Percentiles rank a stretch among this genome's conserved stretches.
phyloP scores from a whole-genome alignment of 2,329 filamentous ascomycete genomes.

The Sporothrix humicola region DNA sequence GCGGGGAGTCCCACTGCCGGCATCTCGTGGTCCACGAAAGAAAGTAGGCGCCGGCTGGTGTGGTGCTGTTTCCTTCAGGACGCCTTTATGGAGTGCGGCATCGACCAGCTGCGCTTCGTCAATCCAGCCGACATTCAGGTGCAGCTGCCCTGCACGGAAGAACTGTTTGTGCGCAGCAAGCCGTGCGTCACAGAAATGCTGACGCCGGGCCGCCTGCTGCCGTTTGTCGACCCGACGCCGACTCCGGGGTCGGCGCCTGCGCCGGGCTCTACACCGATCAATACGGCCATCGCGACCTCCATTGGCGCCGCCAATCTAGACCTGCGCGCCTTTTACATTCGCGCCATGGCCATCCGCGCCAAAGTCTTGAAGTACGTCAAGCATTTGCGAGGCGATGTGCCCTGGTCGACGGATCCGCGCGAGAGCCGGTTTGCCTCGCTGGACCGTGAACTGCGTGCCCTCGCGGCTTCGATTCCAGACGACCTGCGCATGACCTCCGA shows the following conservation, averaged over 20 bases:
- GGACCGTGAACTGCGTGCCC: constrained; percentile 27
- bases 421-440: constrained; percentile 25
- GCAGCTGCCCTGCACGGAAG: constrained; percentile 33
- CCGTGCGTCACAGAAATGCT: constrained; percentile 32
- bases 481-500: constrained; percentile 21
- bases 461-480: constrained; percentile 28
- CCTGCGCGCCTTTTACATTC: constrained; percentile 33
- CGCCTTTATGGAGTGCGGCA: constrained; percentile 33
- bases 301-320: constrained; percentile 23
- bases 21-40: constrained; percentile 30
- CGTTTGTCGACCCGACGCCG: constrained; percentile 21
- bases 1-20: background rate
- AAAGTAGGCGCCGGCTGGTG: constrained; percentile 31
- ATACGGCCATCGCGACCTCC: background rate
- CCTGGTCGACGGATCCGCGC: constrained; percentile 31
- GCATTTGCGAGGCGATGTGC: constrained; percentile 31
- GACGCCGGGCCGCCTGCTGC: constrained; percentile 28
- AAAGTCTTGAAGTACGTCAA: constrained; percentile 34
- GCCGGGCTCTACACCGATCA: too few species aligned
- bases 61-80: constrained; percentile 35
- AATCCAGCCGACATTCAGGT: constrained; percentile 33
- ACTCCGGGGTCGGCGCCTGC: too few species aligned
- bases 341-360: constrained; percentile 32
- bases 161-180: constrained; percentile 32
- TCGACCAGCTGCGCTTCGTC: constrained; percentile 35